phyloP scores from a whole-genome alignment of 139 green algal genomes.

The Ettlia oleoabundans region DNA sequence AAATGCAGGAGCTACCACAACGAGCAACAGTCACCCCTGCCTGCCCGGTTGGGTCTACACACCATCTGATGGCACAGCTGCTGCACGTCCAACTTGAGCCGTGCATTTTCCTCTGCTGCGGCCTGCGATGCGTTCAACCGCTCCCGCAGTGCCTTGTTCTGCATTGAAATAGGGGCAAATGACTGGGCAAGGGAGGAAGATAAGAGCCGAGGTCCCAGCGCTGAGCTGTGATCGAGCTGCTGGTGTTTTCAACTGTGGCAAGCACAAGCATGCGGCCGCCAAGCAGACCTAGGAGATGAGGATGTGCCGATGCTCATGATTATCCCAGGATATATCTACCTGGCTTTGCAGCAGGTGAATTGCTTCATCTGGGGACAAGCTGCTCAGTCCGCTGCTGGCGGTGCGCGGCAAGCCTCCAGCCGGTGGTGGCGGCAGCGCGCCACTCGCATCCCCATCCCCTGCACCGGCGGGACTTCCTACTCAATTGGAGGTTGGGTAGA shows the following conservation, averaged over 20 bases:
- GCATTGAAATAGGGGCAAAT: no score
- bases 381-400: conserved; percentile 17
- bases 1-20: no score
- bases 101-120: conserved; percentile 14
- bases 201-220: no score
- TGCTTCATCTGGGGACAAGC: conserved; percentile 16
- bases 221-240: background rate
- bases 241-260: no score
- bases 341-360: conserved; percentile 35
- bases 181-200: no score
- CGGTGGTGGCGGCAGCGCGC: conserved; percentile 11
- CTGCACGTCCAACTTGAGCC: conserved; percentile 10
- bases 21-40: background rate
- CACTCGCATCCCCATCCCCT: no score
- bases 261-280: no score
- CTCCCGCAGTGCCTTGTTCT: conserved; percentile 36
- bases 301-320: no score
- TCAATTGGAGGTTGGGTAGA: background rate
- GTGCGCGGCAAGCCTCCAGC: background rate
- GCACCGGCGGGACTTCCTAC: no score
- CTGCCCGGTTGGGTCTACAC: background rate
- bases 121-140: conserved; percentile 25
- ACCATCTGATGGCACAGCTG: conserved; percentile 31
- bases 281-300: no score
- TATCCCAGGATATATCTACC: no score